These are phyloP conservation scores for Backusella parvicylindrica DNA, from an alignment of 192 early-diverging fungal species.

Conservation along the genomic window DNA sequence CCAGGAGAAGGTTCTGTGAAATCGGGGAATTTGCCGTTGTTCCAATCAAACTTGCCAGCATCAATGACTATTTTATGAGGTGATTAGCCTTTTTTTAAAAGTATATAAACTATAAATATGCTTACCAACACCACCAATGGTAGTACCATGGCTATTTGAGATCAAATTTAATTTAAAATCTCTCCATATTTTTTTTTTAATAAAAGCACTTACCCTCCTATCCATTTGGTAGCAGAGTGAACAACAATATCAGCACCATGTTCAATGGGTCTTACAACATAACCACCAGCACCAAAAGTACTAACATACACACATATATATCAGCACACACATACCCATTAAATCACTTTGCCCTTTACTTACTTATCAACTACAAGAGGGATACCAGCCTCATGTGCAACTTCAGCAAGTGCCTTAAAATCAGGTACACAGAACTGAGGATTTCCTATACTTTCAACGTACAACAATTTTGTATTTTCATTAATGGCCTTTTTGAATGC, in stretches of 20 bases:
- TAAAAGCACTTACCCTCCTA: constrained; percentile 39
- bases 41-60: constrained; percentile 84
- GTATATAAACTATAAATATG: neutral
- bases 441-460: constrained; percentile 90
- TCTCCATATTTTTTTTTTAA: neutral
- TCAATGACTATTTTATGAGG: constrained; percentile 58
- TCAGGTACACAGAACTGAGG: constrained; percentile 89
- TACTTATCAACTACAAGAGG: constrained; percentile 92
- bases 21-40: constrained; percentile 82
- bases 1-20: constrained; percentile 83
- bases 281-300: constrained; percentile 92
- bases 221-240: constrained; percentile 94
- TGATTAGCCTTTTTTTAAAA: neutral
- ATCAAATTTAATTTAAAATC: constrained; percentile 18
- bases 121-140: constrained; percentile 77
- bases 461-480: constrained; percentile 88
- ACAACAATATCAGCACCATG: constrained; percentile 96
- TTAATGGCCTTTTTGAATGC: constrained; percentile 81
- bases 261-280: constrained; percentile 79
- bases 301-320: neutral
- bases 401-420: constrained; percentile 75
- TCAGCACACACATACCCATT: neutral
- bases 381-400: constrained; percentile 78
- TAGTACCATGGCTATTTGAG: constrained; percentile 77
- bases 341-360: too few species aligned